Conservation (phyloP, 257 asterid species). For the Solanum bukasovii region DNA sequence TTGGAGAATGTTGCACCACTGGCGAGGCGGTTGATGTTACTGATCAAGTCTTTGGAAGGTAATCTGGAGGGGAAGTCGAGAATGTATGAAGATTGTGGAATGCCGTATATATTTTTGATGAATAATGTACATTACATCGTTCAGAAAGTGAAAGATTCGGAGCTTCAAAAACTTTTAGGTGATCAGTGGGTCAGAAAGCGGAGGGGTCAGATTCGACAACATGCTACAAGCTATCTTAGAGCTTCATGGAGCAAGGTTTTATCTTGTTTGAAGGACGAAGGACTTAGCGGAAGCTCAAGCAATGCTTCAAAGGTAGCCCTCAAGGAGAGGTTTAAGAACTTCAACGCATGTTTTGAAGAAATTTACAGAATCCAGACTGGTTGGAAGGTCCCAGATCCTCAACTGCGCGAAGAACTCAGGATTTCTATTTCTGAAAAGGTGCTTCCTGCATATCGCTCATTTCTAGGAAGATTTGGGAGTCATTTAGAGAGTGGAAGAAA, state of each 20-base stretch:
- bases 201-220: constrained; percentile 69
- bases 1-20: constrained; percentile 40
- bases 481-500: constrained; percentile 83
- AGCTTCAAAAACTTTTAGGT: constrained; percentile 68
- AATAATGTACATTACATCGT: constrained; percentile 84
- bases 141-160: constrained; percentile 87
- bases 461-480: constrained; percentile 76
- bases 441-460: constrained; percentile 88
- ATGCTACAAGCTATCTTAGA: constrained; percentile 83
- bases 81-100: constrained; percentile 74
- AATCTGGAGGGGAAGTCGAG: constrained; percentile 82
- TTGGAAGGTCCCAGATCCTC: constrained; percentile 94
- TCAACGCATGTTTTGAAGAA: constrained; percentile 90
- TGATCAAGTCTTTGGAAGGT: constrained; percentile 66
- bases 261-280: constrained; percentile 80
- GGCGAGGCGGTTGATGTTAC: constrained; percentile 46
- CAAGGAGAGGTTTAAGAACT: constrained; percentile 86
- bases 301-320: constrained; percentile 68
- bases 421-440: constrained; percentile 88
- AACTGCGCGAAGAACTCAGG: constrained; percentile 94
- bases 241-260: constrained; percentile 84
- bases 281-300: constrained; percentile 73
- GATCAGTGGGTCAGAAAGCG: constrained; percentile 78
- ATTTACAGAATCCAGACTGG: constrained; percentile 75
- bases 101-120: constrained; percentile 82